phyloP scores from a whole-genome alignment of 768 basidiomycete genomes.

The Kwoniella sp. region DNA sequence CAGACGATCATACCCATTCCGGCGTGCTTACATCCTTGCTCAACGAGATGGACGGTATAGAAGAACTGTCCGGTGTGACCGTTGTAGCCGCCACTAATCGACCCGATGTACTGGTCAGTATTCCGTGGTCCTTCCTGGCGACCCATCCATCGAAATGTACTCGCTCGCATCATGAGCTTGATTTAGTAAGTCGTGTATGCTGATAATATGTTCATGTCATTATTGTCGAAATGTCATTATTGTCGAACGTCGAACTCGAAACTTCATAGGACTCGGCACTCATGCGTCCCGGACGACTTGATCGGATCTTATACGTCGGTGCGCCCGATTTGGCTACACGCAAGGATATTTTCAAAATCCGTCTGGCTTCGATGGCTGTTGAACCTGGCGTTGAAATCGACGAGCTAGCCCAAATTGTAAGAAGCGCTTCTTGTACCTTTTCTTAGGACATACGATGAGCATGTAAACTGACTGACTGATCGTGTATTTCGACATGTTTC shows the following conservation, averaged over 20 bases:
- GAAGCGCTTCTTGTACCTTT: no score
- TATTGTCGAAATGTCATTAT: no score
- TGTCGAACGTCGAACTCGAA: no score
- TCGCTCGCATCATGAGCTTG: no score
- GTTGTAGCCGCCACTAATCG: slow-evolving; percentile 94
- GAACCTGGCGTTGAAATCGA: slow-evolving; percentile 68
- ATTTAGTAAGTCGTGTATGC: no score
- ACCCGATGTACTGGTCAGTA: slow-evolving; percentile 82
- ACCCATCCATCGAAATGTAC: no score
- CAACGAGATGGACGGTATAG: slow-evolving; percentile 98
- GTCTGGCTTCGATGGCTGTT: slow-evolving; percentile 76
- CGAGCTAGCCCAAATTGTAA: slow-evolving; percentile 70
- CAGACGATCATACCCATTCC: slow-evolving; percentile 62
- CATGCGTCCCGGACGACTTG: slow-evolving; percentile 91
- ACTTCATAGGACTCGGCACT: slow-evolving; percentile 79
- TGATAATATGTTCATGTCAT: no score
- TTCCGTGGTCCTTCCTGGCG: no score
- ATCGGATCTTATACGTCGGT: slow-evolving; percentile 90
- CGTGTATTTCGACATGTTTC: slow-evolving; percentile 6
- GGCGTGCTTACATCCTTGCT: slow-evolving; percentile 89
- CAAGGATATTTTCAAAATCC: slow-evolving; percentile 80
- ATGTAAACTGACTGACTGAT: no score
- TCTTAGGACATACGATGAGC: no score
- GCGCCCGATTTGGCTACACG: slow-evolving; percentile 80
- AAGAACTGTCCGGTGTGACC: slow-evolving; percentile 91